Evolutionary conservation across 1,284 basidiomycete species (phyloP).

Genomic region (Neotropicomus parvogracilis): DNA sequence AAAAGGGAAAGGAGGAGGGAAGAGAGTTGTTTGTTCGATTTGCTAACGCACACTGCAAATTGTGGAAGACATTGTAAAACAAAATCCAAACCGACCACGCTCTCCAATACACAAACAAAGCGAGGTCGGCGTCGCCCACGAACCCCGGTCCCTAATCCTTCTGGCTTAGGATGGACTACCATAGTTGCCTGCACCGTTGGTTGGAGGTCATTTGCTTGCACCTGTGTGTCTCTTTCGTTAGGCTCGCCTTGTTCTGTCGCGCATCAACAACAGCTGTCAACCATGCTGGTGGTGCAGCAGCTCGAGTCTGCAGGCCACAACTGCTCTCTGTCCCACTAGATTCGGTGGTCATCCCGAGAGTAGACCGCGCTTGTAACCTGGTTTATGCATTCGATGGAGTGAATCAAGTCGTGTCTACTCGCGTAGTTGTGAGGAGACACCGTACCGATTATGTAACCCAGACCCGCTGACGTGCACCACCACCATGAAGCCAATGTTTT

Average conservation of each 20-base stretch:
- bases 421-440: not conserved
- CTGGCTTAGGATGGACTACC: not conserved
- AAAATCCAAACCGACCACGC: conserved; percentile 52
- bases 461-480: not conserved
- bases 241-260: not conserved
- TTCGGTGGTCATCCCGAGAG: not conserved
- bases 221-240: not conserved
- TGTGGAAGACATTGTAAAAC: conserved; percentile 70
- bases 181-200: not conserved
- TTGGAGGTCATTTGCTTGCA: not conserved
- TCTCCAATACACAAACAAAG: conserved; percentile 63
- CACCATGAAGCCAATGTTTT: conserved; percentile 13
- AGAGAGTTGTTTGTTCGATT: conserved; percentile 40
- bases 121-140: not conserved
- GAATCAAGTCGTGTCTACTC: not conserved
- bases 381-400: not conserved
- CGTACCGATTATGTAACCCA: conserved; percentile 18
- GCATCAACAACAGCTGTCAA: not conserved
- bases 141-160: no score
- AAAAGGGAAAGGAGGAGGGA: conserved; percentile 21
- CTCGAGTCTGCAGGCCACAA: not conserved
- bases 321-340: no score
- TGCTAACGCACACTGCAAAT: conserved; percentile 65
- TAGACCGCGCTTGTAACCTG: not conserved
- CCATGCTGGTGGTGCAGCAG: not conserved